These are phyloP conservation scores for Prunus fruticosa DNA, from an alignment of 306 rosid genomes.

Conservation along the genomic window DNA sequence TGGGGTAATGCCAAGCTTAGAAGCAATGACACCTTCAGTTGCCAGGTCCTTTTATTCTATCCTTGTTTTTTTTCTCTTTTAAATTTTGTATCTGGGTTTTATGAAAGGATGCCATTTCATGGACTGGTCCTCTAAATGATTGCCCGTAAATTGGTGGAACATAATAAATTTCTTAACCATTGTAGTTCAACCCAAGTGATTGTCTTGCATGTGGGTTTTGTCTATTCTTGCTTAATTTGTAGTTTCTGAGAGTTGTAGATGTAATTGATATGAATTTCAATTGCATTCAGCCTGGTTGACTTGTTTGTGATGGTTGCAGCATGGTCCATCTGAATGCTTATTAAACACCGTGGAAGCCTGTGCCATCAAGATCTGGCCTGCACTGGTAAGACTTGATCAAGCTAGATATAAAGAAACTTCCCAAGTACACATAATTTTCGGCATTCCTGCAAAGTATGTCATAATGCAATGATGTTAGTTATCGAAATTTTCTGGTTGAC, in stretches of 20 bases:
- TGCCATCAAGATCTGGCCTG: conserved; percentile 75
- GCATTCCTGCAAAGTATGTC: neutral
- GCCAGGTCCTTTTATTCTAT: conserved; percentile 57
- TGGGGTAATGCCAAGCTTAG: conserved; percentile 79
- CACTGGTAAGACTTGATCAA: conserved; percentile 47
- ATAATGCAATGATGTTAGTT: neutral
- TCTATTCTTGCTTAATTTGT: neutral
- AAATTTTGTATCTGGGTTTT: neutral
- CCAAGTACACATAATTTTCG: neutral
- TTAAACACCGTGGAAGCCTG: conserved; percentile 85
- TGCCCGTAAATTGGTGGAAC: neutral
- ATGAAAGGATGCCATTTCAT: neutral
- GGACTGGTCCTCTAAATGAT: neutral
- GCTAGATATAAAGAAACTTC: neutral
- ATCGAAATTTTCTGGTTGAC: neutral
- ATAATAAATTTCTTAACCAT: neutral
- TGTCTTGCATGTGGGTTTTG: neutral
- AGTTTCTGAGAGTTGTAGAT: neutral
- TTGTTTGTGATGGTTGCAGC: conserved; percentile 50
- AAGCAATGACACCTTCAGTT: conserved; percentile 49
- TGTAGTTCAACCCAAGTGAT: neutral
- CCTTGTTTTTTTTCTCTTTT: neutral
- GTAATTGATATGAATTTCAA: neutral
- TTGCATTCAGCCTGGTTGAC: neutral
- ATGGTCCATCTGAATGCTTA: conserved; percentile 78